A percentile compares a stretch with the other conserved stretches of the same genome.
Conservation (phyloP, 768 basidiomycete genomes). For the Baorangia bicolor region DNA sequence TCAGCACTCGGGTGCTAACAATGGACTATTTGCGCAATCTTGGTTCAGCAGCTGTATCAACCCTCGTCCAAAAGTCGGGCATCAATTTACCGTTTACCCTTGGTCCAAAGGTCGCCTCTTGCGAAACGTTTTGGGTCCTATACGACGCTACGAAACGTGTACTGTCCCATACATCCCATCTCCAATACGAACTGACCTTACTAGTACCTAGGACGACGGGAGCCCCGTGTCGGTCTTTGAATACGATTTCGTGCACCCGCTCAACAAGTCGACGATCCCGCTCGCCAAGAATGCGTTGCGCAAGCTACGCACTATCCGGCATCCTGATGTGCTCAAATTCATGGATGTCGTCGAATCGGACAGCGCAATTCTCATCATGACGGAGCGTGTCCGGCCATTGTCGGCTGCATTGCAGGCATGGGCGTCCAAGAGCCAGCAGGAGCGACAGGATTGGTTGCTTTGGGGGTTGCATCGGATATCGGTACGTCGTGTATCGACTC, state of each 20-base stretch:
- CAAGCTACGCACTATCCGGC: slow-evolving; percentile 86
- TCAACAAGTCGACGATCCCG: slow-evolving; percentile 58
- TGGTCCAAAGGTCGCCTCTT: slow-evolving; percentile 65
- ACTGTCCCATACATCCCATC: slow-evolving; percentile 16
- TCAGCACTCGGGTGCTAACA: not conserved
- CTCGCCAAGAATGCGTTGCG: slow-evolving; percentile 88
- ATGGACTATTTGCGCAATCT: slow-evolving; percentile 86
- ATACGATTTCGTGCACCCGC: slow-evolving; percentile 71
- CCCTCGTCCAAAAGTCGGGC: slow-evolving; percentile 91
- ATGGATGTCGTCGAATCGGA: slow-evolving; percentile 94
- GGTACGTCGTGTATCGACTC: slow-evolving; percentile 40
- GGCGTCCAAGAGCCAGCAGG: slow-evolving; percentile 58
- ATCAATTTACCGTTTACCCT: slow-evolving; percentile 86
- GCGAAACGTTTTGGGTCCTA: slow-evolving; percentile 78
- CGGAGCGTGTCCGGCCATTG: slow-evolving; percentile 86
- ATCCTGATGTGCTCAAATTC: slow-evolving; percentile 95
- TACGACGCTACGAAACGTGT: slow-evolving; percentile 91
- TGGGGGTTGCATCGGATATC: slow-evolving; percentile 94
- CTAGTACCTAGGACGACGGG: slow-evolving; percentile 73
- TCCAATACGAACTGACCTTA: slow-evolving; percentile 14
- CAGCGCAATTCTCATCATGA: slow-evolving; percentile 84
- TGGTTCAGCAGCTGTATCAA: slow-evolving; percentile 84
- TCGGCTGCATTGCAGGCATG: slow-evolving; percentile 59
- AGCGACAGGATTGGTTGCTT: slow-evolving; percentile 82
- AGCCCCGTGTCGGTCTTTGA: slow-evolving; percentile 87